phyloP scores from a whole-genome alignment of 257 asterid species.

The Craterostigma plantagineum region DNA sequence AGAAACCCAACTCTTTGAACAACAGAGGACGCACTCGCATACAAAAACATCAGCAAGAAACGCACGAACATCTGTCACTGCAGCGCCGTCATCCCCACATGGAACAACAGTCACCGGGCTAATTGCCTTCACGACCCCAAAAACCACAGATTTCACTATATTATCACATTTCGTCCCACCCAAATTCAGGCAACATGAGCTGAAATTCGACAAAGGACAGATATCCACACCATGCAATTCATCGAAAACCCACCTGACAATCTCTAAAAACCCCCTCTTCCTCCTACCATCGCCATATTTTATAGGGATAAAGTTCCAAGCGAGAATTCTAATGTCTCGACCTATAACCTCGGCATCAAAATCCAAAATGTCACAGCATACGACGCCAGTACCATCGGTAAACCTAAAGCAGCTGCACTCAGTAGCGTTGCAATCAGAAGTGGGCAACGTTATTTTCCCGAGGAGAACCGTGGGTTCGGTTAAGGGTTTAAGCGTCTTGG shows the following conservation, averaged over 20 bases:
- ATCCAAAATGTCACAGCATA: conserved; percentile 62
- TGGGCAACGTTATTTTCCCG: conserved; percentile 48
- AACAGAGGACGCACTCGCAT: conserved; percentile 52
- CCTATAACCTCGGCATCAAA: conserved; percentile 34
- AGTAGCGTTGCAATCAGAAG: conserved; percentile 5
- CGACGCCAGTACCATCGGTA: conserved; percentile 28
- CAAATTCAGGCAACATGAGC: conserved; percentile 18
- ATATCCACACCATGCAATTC: conserved; percentile 8
- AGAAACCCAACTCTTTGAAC: conserved; percentile 12
- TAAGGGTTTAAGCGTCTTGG: conserved; percentile 37
- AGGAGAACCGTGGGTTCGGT: conserved; percentile 20
- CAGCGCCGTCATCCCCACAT: conserved; percentile 19
- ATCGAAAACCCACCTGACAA: conserved; percentile 41
- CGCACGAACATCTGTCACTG: conserved; percentile 21
- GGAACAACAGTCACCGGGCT: conserved; percentile 57
- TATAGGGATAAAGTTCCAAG: conserved; percentile 74
- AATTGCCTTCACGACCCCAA: conserved; percentile 41
- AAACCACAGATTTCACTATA: conserved; percentile 12
- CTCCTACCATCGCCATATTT: conserved; percentile 15
- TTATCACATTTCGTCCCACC: conserved; percentile 12
- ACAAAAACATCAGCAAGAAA: conserved; percentile 50
- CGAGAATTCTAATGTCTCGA: conserved; percentile 18
- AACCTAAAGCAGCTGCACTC: conserved; percentile 48
- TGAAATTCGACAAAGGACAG: conserved; percentile 13
- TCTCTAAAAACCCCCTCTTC: conserved; percentile 52